These are phyloP conservation scores for Pleurotus salmoneostramineus DNA, from an alignment of 768 basidiomycete species.

Conservation along the genomic window DNA sequence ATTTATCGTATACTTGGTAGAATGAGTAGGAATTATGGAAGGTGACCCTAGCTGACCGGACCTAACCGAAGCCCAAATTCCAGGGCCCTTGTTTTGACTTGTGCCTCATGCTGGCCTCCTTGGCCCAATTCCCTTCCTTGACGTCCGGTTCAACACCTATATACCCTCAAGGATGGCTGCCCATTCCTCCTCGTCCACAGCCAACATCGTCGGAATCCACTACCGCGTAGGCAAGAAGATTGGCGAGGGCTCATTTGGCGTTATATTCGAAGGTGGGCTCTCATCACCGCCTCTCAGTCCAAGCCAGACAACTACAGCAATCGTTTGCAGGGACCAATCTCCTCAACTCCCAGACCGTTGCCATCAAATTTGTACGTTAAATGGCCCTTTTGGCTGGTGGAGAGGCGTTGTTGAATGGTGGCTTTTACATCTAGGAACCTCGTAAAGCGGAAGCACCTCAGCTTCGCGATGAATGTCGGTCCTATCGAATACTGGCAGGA, in stretches of 20 bases:
- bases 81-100: conserved; percentile 13
- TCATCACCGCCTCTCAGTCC: conserved; percentile 1
- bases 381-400: conserved; percentile 10
- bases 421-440: conserved; percentile 59
- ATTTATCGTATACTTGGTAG: no score
- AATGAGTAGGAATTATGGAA: neutral
- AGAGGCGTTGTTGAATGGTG: conserved; percentile 2
- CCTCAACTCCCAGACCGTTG: conserved; percentile 97
- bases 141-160: conserved; percentile 17
- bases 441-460: conserved; percentile 96
- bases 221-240: conserved; percentile 99
- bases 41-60: neutral
- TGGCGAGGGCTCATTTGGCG: conserved; percentile 97
- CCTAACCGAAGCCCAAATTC: conserved; percentile 3
- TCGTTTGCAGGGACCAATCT: conserved; percentile 80
- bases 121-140: conserved; percentile 22
- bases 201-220: conserved; percentile 91
- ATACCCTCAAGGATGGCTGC: conserved; percentile 44
- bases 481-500: conserved; percentile 86
- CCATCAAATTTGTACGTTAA: conserved; percentile 96
- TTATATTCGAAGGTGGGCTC: conserved; percentile 78
- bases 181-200: conserved; percentile 54
- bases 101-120: conserved; percentile 21
- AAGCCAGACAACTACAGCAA: conserved; percentile 6
- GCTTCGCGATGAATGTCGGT: conserved; percentile 96